Evolutionary conservation across 2,329 filamentous ascomycete genomes (phyloP), one percentile per base, ranked within the genome.

Genomic region (Pseudocercospora vitis): DNA sequence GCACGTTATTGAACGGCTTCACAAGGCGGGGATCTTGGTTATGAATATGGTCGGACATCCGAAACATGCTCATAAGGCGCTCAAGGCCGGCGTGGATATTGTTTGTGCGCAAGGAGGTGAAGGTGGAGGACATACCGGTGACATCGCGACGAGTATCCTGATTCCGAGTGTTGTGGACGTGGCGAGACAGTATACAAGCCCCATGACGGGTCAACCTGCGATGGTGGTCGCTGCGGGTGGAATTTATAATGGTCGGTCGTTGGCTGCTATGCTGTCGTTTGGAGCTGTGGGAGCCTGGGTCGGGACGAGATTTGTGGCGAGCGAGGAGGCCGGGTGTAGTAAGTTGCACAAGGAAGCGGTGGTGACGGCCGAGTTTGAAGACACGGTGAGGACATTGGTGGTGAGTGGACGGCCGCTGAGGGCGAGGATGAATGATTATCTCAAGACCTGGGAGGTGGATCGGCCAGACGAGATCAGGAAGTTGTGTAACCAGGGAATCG

Each of bases 41-140:
- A 96, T 96, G 91, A 96, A 96, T 71, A 96, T 96, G 91, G 91
- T 96, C 16, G 92, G 92, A 0, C 88, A 91, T 65, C 91, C 92
- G 1, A 90, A 87, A 70, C 92, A 97, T 71, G 91, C 91, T 0
- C 82, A 86, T 70, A 96, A 96, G 75, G 91, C 91, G 2, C 77
- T 97, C 3, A 83, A 90, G 46, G 82, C 86, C 0, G 92, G 92
- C 37, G 90, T 95, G 7, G 92, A 97, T 73, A 86, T 96, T 60
- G 81, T 97, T 4, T 96, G 91, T 70, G 86, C 91, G 2, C 92
- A 97, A 75, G 92, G 92, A 42, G 90, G 90, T 48, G 92, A 97
- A 72, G 92, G 91, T 1, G 92, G 92, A 14, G 92, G 91, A 0
- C 92, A 97, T 74, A 96, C 92, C 1, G 91, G 91, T 24, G 87